Conservation (phyloP, 2,329 filamentous ascomycete species). For the Cercospora sp. region DNA sequence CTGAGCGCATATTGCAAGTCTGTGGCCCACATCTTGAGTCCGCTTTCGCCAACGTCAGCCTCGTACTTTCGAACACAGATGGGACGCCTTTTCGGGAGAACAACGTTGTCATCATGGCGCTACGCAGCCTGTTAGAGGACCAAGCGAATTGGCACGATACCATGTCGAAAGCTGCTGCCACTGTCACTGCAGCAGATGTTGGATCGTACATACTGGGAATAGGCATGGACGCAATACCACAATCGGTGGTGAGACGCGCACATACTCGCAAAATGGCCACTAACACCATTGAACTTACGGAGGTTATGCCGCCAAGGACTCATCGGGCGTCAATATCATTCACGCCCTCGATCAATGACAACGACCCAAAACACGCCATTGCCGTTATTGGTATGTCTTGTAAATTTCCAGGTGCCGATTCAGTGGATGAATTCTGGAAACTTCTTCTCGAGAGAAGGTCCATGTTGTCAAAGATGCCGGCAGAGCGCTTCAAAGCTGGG, state of each 20-base stretch:
- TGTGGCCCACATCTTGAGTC: not conserved
- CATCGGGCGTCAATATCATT: not conserved
- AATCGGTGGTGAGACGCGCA: not conserved
- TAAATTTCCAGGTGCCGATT: slow-evolving; percentile 17
- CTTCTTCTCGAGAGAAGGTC: slow-evolving; percentile 15
- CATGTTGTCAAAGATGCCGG: slow-evolving; percentile 10
- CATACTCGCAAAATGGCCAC: not conserved
- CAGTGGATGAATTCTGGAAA: slow-evolving; percentile 19
- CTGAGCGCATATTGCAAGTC: slow-evolving; percentile 2
- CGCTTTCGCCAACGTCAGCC: not conserved
- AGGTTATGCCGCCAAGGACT: not conserved
- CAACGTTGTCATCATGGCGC: not conserved
- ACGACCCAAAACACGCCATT: slow-evolving; percentile 8
- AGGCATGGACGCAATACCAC: slow-evolving; percentile 1
- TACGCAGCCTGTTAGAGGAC: slow-evolving; percentile 10
- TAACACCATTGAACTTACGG: not conserved
- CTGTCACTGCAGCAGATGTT: not conserved
- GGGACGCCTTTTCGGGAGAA: not conserved
- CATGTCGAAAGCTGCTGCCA: slow-evolving; percentile 5
- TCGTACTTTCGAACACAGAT: slow-evolving; percentile 10
- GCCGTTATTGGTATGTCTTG: slow-evolving; percentile 24
- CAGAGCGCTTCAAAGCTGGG: slow-evolving; percentile 10
- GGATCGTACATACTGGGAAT: not conserved
- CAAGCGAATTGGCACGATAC: slow-evolving; percentile 12
- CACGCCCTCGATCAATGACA: not conserved